Base-by-base conservation (phyloP, 768 basidiomycete species). In the Tylopilus subfusipes region DNA sequence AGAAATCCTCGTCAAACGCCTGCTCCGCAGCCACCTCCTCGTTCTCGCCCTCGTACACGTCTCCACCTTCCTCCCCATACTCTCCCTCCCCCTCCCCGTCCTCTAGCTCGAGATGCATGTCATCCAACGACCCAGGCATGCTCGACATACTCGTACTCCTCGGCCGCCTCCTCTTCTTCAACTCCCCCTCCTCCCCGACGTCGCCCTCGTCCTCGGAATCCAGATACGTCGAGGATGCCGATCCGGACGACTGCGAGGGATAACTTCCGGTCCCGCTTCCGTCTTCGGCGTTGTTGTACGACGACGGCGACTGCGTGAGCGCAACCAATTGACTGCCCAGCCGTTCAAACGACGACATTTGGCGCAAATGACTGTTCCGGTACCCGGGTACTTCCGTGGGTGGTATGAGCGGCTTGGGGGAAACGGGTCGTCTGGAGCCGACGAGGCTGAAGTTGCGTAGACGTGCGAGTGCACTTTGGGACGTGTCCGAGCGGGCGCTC, bases 401-500 rank as follows among this genome's bases (percentile, higher is more conserved):
- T 63, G 14, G 73, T 66, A 27, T 74, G 56, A 66, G 34, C 42
- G 52, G 56, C 30, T 54, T 73, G 60, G 52, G 57, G 53, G 49
- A 55, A 24, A 64, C 60, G 3, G 74, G 52, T 56, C 75, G 77
- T 49, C 78, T 68, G 55, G 74, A 69, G 13, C 83, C 76, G n/a
- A 81, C 81, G n/a, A 91, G 76, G 68, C 87, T 85, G 74, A 91
- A 84, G 68, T 92, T 83, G 54, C 91, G 73, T 24, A 97, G 68
- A 9, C 91, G 82, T 9, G 87, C 82, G 13, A 92, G 75, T 0
- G 90, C 75, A 61, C 84, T 86, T 60, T 82, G 82, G 56, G 90
- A 90, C 5, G 83, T 83, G 63, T 98, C 96, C 2, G 95, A 98
- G 2, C 92, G 84, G 3, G 96, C 97, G 52, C 93, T 95, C 33